Base-by-base conservation (phyloP, 2,329 filamentous ascomycete species). In the Elsinoe arachidis region DNA sequence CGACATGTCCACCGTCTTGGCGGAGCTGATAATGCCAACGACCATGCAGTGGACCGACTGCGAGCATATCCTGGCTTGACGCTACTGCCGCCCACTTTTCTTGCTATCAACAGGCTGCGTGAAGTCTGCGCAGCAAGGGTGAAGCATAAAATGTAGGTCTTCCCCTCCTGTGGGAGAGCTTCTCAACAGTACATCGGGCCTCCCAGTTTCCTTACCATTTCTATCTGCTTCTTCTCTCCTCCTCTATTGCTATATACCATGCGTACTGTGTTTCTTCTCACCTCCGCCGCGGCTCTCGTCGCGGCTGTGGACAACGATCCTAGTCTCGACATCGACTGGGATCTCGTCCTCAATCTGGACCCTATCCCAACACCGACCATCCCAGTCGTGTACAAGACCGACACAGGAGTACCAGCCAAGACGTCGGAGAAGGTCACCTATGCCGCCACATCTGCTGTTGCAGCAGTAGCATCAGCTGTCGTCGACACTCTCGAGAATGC, bases 401-500 rank as follows among this genome's bases (percentile, higher is more conserved):
- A 39, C 35, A 33, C 35, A 39, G 30, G 10, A 43, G 19, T 38
- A 37, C 26, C 38, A 55, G 35, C 53, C 38, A 17, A 33, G 37
- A 46, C 39, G 1, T 55, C 53, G 3, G 38, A 43, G 30, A 55
- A 39, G 34, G 34, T 53, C 33, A 53, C 19, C 30, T 53, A 53
- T 17, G 30, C 49, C 17, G 49, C 49, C 17, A 53, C 33, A 2
- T 53, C 49, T n/a, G 49, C 49, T 26, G 49, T 35, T 12, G 49
- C 49, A 12, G 49, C 49, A 30, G 49, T 26, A 35, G 49, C 49
- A 3, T 37, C 33, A 17, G 49, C 49, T 21, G 49, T 39, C 63
- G 87, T 97, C 26, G 87, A 96, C 1, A 93, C 93, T 5, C 91
- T 96, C 72, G 92, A 97, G 70, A 99, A 99, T 76, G 95, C 88